These are phyloP conservation scores for Fusarium nematophilum DNA, from an alignment of 2,329 filamentous ascomycete species.

Conservation along the genomic window DNA sequence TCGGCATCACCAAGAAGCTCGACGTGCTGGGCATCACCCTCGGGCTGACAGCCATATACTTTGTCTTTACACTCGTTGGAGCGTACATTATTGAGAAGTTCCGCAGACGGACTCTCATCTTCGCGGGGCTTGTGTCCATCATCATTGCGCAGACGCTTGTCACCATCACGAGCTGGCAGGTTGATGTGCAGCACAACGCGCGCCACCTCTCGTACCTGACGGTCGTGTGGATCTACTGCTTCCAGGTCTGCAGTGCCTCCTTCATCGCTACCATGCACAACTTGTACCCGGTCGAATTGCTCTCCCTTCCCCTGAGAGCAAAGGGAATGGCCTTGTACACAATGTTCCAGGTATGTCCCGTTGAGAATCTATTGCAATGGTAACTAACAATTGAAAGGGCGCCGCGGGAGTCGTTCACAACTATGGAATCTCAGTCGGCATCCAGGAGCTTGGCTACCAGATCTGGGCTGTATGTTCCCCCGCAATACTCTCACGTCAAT, in stretches of 20 bases:
- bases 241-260: conserved; percentile 39
- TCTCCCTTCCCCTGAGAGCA: conserved; percentile 35
- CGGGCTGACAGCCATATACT: conserved; percentile 33
- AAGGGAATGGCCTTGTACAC: conserved; percentile 40
- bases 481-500: too few species aligned
- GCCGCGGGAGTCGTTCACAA: conserved; percentile 38
- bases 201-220: conserved; percentile 20
- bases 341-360: conserved; percentile 33
- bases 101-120: conserved; percentile 35
- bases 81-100: conserved; percentile 35
- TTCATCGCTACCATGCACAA: conserved; percentile 42
- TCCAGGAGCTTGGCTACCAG: conserved; percentile 34
- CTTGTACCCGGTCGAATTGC: conserved; percentile 37
- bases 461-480: conserved; percentile 27
- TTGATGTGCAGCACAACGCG: neutral
- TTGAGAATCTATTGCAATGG: too few species aligned
- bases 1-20: conserved; percentile 31
- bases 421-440: conserved; percentile 38
- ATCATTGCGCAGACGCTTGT: conserved; percentile 33
- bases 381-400: neutral
- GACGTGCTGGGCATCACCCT: conserved; percentile 35
- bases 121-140: conserved; percentile 31
- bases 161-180: conserved; percentile 40
- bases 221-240: conserved; percentile 37
- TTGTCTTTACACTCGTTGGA: conserved; percentile 39